Conservation (phyloP, 1,284 basidiomycete genomes). For the Inonotus obliquus region DNA sequence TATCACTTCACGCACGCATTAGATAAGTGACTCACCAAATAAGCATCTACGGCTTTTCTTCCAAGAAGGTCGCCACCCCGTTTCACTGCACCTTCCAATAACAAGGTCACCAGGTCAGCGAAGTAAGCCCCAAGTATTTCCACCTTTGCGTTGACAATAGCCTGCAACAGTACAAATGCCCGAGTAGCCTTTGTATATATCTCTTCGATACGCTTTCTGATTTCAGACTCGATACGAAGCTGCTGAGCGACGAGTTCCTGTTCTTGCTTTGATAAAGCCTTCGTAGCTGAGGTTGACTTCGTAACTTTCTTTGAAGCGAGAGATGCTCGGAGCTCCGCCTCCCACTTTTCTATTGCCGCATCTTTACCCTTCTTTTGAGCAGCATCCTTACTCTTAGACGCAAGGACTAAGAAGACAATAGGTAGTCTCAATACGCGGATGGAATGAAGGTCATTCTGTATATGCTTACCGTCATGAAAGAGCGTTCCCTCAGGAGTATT, state of each 20-base stretch:
- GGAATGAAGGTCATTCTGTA: neutral
- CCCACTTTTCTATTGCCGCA: slow-evolving; percentile 88
- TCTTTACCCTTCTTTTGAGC: slow-evolving; percentile 76
- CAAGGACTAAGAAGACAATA: slow-evolving; percentile 47
- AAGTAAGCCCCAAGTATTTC: slow-evolving; percentile 56
- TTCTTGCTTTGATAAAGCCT: slow-evolving; percentile 76
- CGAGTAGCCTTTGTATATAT: slow-evolving; percentile 56
- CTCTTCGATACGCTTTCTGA: slow-evolving; percentile 54
- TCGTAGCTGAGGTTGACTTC: slow-evolving; percentile 39
- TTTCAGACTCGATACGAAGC: slow-evolving; percentile 68
- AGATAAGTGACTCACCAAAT: slow-evolving; percentile 51
- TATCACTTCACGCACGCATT: neutral
- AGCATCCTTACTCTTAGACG: slow-evolving; percentile 50
- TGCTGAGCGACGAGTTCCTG: slow-evolving; percentile 77
- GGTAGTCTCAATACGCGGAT: neutral
- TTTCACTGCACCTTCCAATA: slow-evolving; percentile 64
- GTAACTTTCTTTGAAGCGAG: slow-evolving; percentile 67
- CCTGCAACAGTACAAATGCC: slow-evolving; percentile 64
- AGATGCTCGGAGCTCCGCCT: slow-evolving; percentile 83
- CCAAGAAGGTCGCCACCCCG: slow-evolving; percentile 59
- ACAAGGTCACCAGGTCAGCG: slow-evolving; percentile 49
- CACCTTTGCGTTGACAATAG: slow-evolving; percentile 56
- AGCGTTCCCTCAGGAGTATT: slow-evolving; percentile 73
- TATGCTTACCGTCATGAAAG: slow-evolving; percentile 68
- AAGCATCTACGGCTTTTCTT: slow-evolving; percentile 62